A percentile compares a stretch with the other conserved stretches of the same genome.
Evolutionary conservation across 2,329 filamentous ascomycete genomes (phyloP).

Genomic region (Rhynchosporium secalis): DNA sequence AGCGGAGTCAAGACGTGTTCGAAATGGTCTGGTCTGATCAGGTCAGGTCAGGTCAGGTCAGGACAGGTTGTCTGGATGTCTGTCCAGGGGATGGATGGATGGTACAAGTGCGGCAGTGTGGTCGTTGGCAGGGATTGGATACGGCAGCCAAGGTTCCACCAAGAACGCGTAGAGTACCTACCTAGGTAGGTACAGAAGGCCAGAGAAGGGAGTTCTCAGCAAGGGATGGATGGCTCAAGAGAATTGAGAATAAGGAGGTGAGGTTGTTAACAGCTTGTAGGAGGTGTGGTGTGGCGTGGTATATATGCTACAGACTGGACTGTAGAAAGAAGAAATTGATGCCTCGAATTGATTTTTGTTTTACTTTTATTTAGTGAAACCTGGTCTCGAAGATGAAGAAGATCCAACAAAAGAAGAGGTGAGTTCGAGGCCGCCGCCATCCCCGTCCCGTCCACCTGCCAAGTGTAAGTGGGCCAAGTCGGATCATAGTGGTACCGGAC

Average conservation of each 20-base stretch:
- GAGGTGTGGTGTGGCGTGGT: not conserved
- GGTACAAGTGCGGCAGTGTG: not conserved
- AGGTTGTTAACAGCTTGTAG: not conserved
- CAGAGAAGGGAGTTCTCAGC: not conserved
- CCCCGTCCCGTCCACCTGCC: no score
- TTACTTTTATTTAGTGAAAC: no score
- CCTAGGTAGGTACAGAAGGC: not conserved
- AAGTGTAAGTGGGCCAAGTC: no score
- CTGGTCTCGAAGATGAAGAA: no score
- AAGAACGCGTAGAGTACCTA: not conserved
- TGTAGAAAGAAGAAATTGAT: not conserved
- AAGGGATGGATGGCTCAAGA: no score
- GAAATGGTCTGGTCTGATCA: conserved; percentile 2
- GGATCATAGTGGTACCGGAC: no score
- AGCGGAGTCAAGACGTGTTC: conserved; percentile 19
- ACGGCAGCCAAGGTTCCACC: not conserved
- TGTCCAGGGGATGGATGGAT: conserved; percentile 4
- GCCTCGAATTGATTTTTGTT: not conserved
- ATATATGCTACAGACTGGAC: no score
- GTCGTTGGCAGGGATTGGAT: not conserved
- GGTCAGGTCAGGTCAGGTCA: conserved; percentile 8
- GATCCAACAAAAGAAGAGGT: no score
- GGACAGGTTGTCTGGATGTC: conserved; percentile 11
- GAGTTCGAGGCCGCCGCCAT: no score
- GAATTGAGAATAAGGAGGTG: not conserved